Evolutionary conservation across 1,284 basidiomycete genomes (phyloP), one percentile per base, ranked within the genome.

Genomic region (Sanghuangporus sanghuang): DNA sequence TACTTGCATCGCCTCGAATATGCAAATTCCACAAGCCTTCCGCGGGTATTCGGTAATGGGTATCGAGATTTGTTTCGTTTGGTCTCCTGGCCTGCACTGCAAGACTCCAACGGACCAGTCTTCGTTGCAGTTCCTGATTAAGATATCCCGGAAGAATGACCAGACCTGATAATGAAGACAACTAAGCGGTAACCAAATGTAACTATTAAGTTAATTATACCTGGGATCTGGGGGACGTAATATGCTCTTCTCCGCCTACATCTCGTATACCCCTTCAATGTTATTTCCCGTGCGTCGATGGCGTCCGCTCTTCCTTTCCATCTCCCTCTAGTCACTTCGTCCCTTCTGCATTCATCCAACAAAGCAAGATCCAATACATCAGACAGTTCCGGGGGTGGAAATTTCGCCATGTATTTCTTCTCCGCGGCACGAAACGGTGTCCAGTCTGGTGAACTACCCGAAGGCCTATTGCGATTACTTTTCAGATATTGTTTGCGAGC

Each of bases 1-100:
- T 2, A 73, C 73, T 8, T 72, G 71, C 57, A 57, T 21, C 85
- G 70, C 79, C 74, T 39, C 73, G 71, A 0, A 85, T 67, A 70
- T 80, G 81, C 23, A 84, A 78, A 58, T 87, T 84, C 92, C 92
- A 95, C 27, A 93, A 69, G 1, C 92, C 92, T 27, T 83, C 76
- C 32, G 73, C 60, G 0, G 95, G 95, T 3, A 95, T 77, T 50
- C 78, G 61, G 70, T 95, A 96, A 74, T 96, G 95, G 0, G 86
- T 84, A 63, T 94, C 90, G 27, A 96, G 85, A 67, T 93, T 95
- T 0, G 92, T 93, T 59, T 91, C 87, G 72, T 96, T 96, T 0
- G 93, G 92, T 27, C 81, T 74, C 4, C 81, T 79, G 0, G 93
- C 90, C 68, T 95, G 93, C 38, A 88, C 82, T 23, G 78, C 72